Evolutionary conservation across 257 asterid species (phyloP).

Genomic region (Solanum appendiculatum): DNA sequence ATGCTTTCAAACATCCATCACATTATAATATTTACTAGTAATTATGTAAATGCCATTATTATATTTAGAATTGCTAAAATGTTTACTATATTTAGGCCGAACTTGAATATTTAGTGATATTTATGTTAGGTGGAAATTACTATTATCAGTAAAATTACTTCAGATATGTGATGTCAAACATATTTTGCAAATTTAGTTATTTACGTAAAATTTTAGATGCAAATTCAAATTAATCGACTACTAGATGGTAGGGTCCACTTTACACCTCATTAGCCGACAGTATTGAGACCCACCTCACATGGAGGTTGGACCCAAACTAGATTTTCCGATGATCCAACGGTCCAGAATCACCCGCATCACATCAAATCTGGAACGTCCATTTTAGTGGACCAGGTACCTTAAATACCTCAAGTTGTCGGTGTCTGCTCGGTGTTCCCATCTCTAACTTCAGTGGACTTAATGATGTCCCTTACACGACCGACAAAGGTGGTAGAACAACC

Average conservation of each 20-base stretch:
- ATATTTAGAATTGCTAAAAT: too few species aligned
- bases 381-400: constrained; percentile 16
- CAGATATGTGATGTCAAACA: too few species aligned
- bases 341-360: background rate
- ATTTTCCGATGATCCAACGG: constrained; percentile 9
- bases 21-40: too few species aligned
- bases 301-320: background rate
- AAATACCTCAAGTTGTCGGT: constrained; percentile 28
- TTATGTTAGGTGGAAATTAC: too few species aligned
- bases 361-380: constrained; percentile 13
- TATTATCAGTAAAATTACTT: too few species aligned
- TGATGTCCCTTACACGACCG: background rate
- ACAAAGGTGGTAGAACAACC: background rate
- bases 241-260: background rate
- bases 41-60: too few species aligned
- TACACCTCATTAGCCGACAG: background rate
- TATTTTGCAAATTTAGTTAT: too few species aligned
- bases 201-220: too few species aligned
- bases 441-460: background rate
- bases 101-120: too few species aligned
- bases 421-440: constrained; percentile 25
- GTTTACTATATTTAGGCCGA: too few species aligned
- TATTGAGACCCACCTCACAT: background rate
- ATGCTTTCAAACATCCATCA: too few species aligned
- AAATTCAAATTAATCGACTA: too few species aligned